A percentile compares a stretch with the other conserved stretches of the same genome.
Evolutionary conservation across 2,329 filamentous ascomycete species (phyloP).

Genomic region (Cladophialophora yegresii): DNA sequence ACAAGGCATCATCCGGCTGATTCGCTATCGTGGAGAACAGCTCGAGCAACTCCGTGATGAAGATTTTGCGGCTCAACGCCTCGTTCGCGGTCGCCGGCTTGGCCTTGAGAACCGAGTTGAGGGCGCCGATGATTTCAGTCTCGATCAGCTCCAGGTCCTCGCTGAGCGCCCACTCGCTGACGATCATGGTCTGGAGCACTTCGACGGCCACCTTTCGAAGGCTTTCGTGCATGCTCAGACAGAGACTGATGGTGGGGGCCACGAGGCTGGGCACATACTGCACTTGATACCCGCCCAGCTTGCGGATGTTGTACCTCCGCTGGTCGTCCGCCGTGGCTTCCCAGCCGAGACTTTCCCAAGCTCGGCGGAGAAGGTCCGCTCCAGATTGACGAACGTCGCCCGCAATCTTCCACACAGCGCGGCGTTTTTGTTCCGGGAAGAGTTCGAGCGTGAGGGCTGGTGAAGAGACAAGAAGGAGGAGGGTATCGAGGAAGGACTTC

Average conservation of each 20-base stretch:
- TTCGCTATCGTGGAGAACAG: constrained; percentile 73
- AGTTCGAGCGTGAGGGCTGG: constrained; percentile 88
- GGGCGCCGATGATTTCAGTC: constrained; percentile 92
- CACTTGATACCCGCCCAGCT: constrained; percentile 94
- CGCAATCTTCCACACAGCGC: constrained; percentile 98
- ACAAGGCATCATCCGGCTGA: constrained; percentile 70
- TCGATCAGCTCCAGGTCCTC: constrained; percentile 89
- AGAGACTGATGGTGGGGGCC: constrained; percentile 87
- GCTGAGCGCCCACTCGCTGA: constrained; percentile 95
- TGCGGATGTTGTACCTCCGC: constrained; percentile 72
- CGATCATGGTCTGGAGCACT: constrained; percentile 95
- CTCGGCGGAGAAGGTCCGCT: constrained; percentile 77
- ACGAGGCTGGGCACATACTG: constrained; percentile 95
- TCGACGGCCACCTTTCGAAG: constrained; percentile 87
- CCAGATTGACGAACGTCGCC: constrained; percentile 92
- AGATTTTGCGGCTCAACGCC: constrained; percentile 86
- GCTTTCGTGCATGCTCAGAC: constrained; percentile 91
- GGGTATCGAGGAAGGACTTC: constrained; percentile 87
- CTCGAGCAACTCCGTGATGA: constrained; percentile 80
- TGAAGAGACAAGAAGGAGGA: constrained; percentile 86
- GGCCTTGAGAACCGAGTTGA: constrained; percentile 86
- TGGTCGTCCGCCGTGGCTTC: constrained; percentile 81
- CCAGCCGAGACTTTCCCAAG: constrained; percentile 97
- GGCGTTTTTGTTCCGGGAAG: constrained; percentile 92
- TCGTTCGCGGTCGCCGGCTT: constrained; percentile 73